Evolutionary conservation across 1,284 basidiomycete species (phyloP), one percentile per base, ranked within the genome.

Genomic region (Vanrija pseudolonga): DNA sequence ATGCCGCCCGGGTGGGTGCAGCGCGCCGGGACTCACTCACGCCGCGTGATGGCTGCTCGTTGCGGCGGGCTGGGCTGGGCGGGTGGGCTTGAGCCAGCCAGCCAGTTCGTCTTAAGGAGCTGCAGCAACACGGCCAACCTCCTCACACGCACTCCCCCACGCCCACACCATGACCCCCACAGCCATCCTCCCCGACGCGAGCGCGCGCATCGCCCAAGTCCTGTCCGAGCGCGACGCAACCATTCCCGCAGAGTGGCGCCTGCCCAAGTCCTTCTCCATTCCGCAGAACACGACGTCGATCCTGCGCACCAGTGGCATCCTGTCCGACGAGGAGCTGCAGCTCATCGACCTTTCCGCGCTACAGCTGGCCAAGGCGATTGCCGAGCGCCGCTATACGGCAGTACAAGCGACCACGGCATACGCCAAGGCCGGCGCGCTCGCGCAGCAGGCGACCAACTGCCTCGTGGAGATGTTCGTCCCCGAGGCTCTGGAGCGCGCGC

Each of bases 401-500:
- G 64, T 66, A 1, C 61, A 71, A 22, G 64, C 64, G 3, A 59
- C 64, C 6, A 57, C 47, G 5, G 71, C 71, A 14, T 74, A 60
- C 49, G 28, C 55, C 45, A 61, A 62, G 44, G 60, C 59, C 5
- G 65, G 66, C 0, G 57, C 57, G 0, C 26, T 63, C 6, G 65
- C 61, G 4, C 40, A 45, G 19, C 50, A 56, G 49, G 49, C 26
- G 80, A 83, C 81, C 1, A 86, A 86, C 59, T 86, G 85, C 65
- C 68, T 87, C 45, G 86, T 85, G 5, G 86, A 86, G 64, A 82
- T 86, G 15, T 85, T 85, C 59, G 76, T 84, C 48, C 83, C 85
- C 2, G 79, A 80, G 18, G 85, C 83, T 0, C 72, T 86, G 8
- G 73, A 71, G 40, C 77, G 81, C 19, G 86, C 86, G 6, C 74